Percentiles rank a stretch among this genome's conserved stretches.
These are phyloP conservation scores for Mycena epipterygia DNA, from an alignment of 768 basidiomycete species.

Conservation along the genomic window DNA sequence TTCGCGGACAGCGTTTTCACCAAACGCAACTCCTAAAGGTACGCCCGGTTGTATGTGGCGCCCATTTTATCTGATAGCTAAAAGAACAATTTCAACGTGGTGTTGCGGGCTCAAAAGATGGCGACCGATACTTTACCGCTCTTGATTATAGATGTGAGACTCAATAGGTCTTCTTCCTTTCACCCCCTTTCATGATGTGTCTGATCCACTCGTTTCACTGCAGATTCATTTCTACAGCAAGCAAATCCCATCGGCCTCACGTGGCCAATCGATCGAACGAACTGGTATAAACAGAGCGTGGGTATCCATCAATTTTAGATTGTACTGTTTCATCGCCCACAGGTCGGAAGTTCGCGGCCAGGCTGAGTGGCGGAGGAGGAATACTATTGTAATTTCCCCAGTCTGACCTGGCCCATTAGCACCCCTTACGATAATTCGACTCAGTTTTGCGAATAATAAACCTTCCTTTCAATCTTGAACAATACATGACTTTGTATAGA, in stretches of 20 bases:
- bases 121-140: slow-evolving; percentile 6
- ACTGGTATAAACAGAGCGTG: not conserved
- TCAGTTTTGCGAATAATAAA: too few species aligned
- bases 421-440: too few species aligned
- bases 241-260: slow-evolving; percentile 7
- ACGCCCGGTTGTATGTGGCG: slow-evolving; percentile 11
- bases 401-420: too few species aligned
- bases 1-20: slow-evolving; percentile 5
- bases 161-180: slow-evolving; percentile 7
- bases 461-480: too few species aligned
- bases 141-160: slow-evolving; percentile 3
- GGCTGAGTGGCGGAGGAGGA: slow-evolving; percentile 3
- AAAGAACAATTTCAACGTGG: slow-evolving; percentile 12
- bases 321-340: slow-evolving; percentile 6
- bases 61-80: slow-evolving; percentile 13
- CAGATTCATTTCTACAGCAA: slow-evolving; percentile 13
- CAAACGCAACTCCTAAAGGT: slow-evolving; percentile 8
- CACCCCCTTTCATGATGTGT: slow-evolving; percentile 4
- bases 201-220: slow-evolving; percentile 12
- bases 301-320: slow-evolving; percentile 6
- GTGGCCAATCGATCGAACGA: slow-evolving; percentile 8
- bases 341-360: slow-evolving; percentile 8
- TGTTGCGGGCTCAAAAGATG: slow-evolving; percentile 5
- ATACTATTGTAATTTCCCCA: too few species aligned
- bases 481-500: too few species aligned